phyloP scores from a whole-genome alignment of 2,329 filamentous ascomycete genomes.

The Hypoxylon sp. region DNA sequence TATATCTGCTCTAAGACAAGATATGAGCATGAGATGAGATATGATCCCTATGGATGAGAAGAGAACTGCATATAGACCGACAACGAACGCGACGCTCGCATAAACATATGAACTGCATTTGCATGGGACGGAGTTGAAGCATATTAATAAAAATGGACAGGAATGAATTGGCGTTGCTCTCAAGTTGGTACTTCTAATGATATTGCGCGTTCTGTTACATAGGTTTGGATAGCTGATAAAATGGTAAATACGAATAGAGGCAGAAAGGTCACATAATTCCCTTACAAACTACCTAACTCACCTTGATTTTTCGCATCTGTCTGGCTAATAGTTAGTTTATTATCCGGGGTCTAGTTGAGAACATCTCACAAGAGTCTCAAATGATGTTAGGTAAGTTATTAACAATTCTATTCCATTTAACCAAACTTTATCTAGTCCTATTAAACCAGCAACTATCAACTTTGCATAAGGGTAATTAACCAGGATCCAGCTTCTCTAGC shows the following conservation, averaged over 20 bases:
- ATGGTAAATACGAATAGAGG: not conserved
- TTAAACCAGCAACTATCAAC: constrained; percentile 23
- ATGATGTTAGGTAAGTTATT: constrained; percentile 8
- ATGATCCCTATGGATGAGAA: not conserved
- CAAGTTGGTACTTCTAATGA: not conserved
- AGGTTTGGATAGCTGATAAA: not conserved
- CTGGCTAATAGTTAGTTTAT: not conserved
- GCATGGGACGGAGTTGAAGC: constrained; percentile 25
- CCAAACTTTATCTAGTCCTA: constrained; percentile 13
- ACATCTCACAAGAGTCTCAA: not conserved
- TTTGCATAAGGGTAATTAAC: constrained; percentile 11
- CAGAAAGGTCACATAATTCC: not conserved
- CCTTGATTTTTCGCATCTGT: not conserved
- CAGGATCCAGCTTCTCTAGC: constrained; percentile 4
- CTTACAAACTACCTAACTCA: not conserved
- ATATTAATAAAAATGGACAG: constrained; percentile 8
- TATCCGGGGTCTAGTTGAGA: not conserved
- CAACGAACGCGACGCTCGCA: constrained; percentile 15
- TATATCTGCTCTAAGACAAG: constrained; percentile 7
- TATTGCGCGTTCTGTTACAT: not conserved
- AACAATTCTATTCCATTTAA: constrained; percentile 21
- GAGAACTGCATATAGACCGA: constrained; percentile 28
- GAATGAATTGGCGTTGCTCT: not conserved
- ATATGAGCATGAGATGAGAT: constrained; percentile 1
- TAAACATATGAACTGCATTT: constrained; percentile 15